Percentiles rank a stretch among this genome's conserved stretches.
These are phyloP conservation scores for Suhomyces sp. DNA, from an alignment of 805 yeast species.

Conservation along the genomic window DNA sequence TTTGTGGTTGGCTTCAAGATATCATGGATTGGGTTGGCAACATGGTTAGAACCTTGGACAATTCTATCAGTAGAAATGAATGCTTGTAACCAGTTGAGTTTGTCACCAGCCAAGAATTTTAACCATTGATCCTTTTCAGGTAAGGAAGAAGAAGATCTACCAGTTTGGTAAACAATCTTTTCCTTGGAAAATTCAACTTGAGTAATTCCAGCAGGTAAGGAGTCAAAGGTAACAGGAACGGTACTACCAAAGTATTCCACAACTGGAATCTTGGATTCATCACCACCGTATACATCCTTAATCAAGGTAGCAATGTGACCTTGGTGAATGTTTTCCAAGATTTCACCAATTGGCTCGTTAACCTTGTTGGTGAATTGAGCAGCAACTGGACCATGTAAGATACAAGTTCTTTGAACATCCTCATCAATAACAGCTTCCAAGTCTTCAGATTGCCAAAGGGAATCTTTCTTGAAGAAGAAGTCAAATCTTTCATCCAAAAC, in stretches of 20 bases:
- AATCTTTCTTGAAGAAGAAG: slow-evolving; percentile 96
- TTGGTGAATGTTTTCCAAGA: slow-evolving; percentile 83
- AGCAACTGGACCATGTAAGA: slow-evolving; percentile 97
- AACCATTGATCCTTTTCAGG: slow-evolving; percentile 60
- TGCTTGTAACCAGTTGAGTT: slow-evolving; percentile 88
- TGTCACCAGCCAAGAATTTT: slow-evolving; percentile 72
- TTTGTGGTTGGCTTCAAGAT: slow-evolving; percentile 73
- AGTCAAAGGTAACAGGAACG: slow-evolving; percentile 29
- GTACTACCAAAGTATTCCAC: slow-evolving; percentile 87
- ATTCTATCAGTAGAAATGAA: slow-evolving; percentile 74
- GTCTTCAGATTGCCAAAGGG: slow-evolving; percentile 98
- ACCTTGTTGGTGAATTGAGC: slow-evolving; percentile 85
- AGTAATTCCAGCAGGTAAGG: slow-evolving; percentile 35
- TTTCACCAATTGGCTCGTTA: slow-evolving; percentile 89
- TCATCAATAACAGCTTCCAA: slow-evolving; percentile 93
- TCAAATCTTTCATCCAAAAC: slow-evolving; percentile 92
- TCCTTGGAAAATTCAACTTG: slow-evolving; percentile 23
- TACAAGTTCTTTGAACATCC: slow-evolving; percentile 99
- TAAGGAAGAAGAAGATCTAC: slow-evolving; percentile 29
- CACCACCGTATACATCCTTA: slow-evolving; percentile 68
- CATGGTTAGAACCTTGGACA: slow-evolving; percentile 83
- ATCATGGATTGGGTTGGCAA: slow-evolving; percentile 73
- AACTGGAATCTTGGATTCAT: slow-evolving; percentile 72
- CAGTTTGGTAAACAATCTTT: slow-evolving; percentile 40
- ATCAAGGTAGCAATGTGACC: slow-evolving; percentile 79